Evolutionary conservation across 495 filamentous ascomycete species (phyloP), one percentile per base, ranked within the genome.

Genomic region (Xanthoparmelia taractica): DNA sequence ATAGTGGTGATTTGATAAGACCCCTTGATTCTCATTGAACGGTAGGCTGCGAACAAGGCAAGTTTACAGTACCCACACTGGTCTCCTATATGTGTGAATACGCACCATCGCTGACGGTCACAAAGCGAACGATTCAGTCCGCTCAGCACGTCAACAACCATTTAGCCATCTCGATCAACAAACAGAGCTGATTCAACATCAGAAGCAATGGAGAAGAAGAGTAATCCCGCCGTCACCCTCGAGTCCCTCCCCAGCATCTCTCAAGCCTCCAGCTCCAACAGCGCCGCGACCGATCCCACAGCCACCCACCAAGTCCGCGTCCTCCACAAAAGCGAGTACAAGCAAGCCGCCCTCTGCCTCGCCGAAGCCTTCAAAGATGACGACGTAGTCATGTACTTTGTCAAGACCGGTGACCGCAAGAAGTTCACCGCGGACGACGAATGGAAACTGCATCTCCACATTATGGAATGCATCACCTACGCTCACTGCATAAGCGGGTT

Each of bases 281-380:
- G 61, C 36, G 69, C 70, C 58, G 56, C 61, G 10, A 20, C 56
- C n/a, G 8, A 8, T n/a, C n/a, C 47, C 0, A 25, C 50, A 1
- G 29, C 15, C 15, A 54, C 33, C n/a, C 61, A 70, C 41, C 59
- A 66, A 12, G 80, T 90, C 64, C 87, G 87, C 56, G 69, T 76
- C 58, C 72, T 91, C 60, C 73, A 74, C 59, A 80, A 83, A 65
- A 73, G 78, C 58, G 85, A 90, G 71, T 86, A 81, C 74, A 82
- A 83, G 66, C 80, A 84, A 70, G 89, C 86, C 23, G 85, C 85
- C 38, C 69, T 78, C 20, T 84, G 82, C 65, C 81, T 93, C 60
- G 85, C 89, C 36, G 80, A 89, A 71, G 87, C 89, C 57, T 93
- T 93, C 73, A 84, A 81, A 61, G 79, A 84, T 64, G 88, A 92